phyloP scores from a whole-genome alignment of 179 eudicot genomes.

The Carnegiea gigantea region DNA sequence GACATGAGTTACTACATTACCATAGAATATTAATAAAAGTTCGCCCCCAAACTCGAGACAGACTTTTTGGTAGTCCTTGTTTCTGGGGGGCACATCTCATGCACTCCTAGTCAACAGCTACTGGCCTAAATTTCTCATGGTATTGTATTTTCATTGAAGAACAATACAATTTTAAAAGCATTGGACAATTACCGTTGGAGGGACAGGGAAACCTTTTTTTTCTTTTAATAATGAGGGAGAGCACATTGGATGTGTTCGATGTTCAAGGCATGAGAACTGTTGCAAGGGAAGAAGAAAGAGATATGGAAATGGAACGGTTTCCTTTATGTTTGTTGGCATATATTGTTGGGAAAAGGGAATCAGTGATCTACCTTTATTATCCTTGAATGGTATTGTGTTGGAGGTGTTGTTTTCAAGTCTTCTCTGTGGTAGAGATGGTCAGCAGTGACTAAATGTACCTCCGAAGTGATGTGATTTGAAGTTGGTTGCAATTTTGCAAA shows the following conservation, averaged over 20 bases:
- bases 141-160: neutral
- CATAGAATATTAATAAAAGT: constrained; percentile 3
- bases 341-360: neutral
- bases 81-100: neutral
- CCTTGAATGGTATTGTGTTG: neutral
- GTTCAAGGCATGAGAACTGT: neutral
- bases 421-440: neutral
- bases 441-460: neutral
- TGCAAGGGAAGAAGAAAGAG: neutral
- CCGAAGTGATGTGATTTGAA: neutral
- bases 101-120: too few species aligned
- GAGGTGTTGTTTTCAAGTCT: neutral
- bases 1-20: neutral
- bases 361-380: neutral
- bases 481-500: neutral
- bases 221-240: too few species aligned
- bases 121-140: neutral
- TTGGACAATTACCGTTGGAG: neutral
- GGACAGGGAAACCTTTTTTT: neutral
- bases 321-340: neutral
- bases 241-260: neutral
- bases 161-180: neutral
- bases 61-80: neutral
- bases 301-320: neutral
- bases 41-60: neutral